Percentiles rank a stretch among this genome's conserved stretches.
Conservation (phyloP, 129 eudicot species). For the Silybum marianum region DNA sequence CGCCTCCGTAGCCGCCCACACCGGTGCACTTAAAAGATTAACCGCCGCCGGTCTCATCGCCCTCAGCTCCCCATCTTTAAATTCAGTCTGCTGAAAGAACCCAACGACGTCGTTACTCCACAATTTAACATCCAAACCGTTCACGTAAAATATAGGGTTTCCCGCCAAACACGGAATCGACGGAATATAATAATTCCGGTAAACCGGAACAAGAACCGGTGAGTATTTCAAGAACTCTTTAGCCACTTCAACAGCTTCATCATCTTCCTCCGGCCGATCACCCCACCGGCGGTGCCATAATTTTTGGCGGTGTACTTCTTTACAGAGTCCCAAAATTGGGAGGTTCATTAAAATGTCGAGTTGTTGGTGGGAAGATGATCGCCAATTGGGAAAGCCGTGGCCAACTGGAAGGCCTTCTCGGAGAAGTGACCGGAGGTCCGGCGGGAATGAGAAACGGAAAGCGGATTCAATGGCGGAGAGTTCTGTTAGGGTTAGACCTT, state of each 20-base stretch:
- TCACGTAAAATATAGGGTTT: slow-evolving; percentile 64
- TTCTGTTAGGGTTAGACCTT: slow-evolving; percentile 61
- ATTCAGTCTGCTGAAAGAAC: slow-evolving; percentile 53
- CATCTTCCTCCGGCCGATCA: slow-evolving; percentile 46
- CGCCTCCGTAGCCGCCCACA: slow-evolving; percentile 82
- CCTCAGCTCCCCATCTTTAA: slow-evolving; percentile 34
- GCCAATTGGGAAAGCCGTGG: slow-evolving; percentile 90
- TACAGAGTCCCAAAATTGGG: slow-evolving; percentile 59
- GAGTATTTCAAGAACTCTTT: slow-evolving; percentile 39
- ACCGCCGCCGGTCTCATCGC: slow-evolving; percentile 13
- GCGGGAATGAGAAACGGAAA: slow-evolving; percentile 67
- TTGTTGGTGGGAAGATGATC: slow-evolving; percentile 71
- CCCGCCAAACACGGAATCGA: slow-evolving; percentile 57
- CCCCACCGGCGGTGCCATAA: slow-evolving; percentile 79
- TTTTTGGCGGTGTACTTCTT: slow-evolving; percentile 36
- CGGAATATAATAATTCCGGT: slow-evolving; percentile 58
- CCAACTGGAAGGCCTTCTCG: slow-evolving; percentile 83
- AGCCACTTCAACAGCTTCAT: slow-evolving; percentile 55
- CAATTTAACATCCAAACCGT: slow-evolving; percentile 55
- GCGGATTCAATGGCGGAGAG: slow-evolving; percentile 54
- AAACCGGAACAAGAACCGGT: slow-evolving; percentile 78
- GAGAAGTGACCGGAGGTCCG: slow-evolving; percentile 85
- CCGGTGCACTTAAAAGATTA: slow-evolving; percentile 42
- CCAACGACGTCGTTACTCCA: slow-evolving; percentile 72
- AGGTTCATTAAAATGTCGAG: slow-evolving; percentile 53